Evolutionary conservation across 768 basidiomycete genomes (phyloP).

Genomic region (Tricholoma saponaceum): DNA sequence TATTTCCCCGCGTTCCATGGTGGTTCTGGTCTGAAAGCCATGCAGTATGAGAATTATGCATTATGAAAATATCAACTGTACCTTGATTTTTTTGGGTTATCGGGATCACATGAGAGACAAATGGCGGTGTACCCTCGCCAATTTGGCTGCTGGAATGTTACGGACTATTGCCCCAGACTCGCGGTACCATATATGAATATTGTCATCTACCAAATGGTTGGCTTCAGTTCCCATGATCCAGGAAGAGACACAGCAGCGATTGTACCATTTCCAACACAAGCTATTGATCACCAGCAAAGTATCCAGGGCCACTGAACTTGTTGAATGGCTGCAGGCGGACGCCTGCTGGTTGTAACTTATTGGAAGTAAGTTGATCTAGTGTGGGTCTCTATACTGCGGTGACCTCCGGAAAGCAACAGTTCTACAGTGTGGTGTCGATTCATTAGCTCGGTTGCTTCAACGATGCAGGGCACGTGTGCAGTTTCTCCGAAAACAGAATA

Average conservation of each 20-base stretch:
- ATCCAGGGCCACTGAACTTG: neutral
- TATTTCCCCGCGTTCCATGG: too few species aligned
- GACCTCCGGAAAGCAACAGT: neutral
- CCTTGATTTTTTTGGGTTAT: too few species aligned
- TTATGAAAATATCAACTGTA: too few species aligned
- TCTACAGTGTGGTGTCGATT: slow-evolving; percentile 94
- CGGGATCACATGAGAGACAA: too few species aligned
- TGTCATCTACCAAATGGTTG: neutral
- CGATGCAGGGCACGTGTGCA: slow-evolving; percentile 87
- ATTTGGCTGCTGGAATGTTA: neutral
- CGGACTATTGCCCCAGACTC: neutral
- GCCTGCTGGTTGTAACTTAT: neutral
- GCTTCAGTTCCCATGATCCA: neutral
- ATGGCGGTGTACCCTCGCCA: neutral
- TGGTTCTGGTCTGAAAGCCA: too few species aligned
- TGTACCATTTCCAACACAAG: neutral
- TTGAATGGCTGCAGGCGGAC: neutral
- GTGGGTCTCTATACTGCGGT: neutral
- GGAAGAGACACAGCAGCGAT: neutral
- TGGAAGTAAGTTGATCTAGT: neutral
- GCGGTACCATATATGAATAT: neutral
- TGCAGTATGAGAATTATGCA: too few species aligned
- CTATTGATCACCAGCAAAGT: slow-evolving; percentile 1
- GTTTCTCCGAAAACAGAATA: slow-evolving; percentile 75
- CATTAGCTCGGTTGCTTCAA: slow-evolving; percentile 94